phyloP scores from a whole-genome alignment of 257 asterid genomes.

The Primulina huaijiensis region DNA sequence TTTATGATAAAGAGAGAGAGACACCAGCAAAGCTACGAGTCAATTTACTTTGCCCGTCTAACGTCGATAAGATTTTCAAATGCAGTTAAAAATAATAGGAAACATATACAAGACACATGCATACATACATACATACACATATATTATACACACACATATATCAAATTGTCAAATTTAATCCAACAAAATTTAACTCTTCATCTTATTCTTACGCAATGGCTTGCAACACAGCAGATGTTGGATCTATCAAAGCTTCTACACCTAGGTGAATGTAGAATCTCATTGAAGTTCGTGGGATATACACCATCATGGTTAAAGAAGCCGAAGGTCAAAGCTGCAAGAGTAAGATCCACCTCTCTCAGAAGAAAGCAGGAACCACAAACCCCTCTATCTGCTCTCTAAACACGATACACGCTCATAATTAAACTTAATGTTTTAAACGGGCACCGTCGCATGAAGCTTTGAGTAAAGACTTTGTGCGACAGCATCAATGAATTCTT shows the following conservation, averaged over 20 bases:
- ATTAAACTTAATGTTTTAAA: slow-evolving; percentile 19
- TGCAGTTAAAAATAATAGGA: neutral
- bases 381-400: too few species aligned
- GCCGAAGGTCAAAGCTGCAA: too few species aligned
- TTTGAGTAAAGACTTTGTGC: slow-evolving; percentile 56
- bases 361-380: too few species aligned
- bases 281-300: neutral
- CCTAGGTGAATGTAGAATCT: neutral
- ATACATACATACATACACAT: too few species aligned
- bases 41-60: neutral
- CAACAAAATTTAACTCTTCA: neutral
- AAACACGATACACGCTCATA: neutral
- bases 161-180: too few species aligned
- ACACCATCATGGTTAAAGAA: too few species aligned
- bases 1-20: neutral
- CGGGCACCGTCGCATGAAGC: slow-evolving; percentile 36
- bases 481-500: slow-evolving; percentile 75
- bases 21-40: neutral
- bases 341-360: neutral
- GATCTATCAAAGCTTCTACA: neutral
- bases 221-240: neutral
- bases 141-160: too few species aligned
- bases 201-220: neutral
- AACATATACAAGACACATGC: too few species aligned
- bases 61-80: neutral